Conservation (phyloP, 371 early-diverging fungal species). For the Rhizomucor miehei region DNA sequence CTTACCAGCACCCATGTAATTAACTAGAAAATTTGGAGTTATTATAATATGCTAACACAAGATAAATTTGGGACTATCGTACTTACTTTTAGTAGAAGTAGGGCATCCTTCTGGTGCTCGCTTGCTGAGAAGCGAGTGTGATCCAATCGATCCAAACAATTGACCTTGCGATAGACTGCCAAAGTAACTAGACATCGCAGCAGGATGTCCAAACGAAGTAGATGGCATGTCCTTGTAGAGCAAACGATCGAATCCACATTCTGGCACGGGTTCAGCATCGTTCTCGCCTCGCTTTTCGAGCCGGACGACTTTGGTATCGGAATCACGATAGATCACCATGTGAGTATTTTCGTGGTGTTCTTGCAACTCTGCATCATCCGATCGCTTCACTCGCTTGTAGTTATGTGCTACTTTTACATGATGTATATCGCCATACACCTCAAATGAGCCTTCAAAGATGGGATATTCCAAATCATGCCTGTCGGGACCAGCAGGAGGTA, state of each 20-base stretch:
- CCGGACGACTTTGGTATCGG: slow-evolving; percentile 43
- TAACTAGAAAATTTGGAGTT: slow-evolving; percentile 10
- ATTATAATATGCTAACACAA: background rate
- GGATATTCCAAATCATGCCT: slow-evolving; percentile 38
- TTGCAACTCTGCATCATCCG: slow-evolving; percentile 52
- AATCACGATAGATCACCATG: slow-evolving; percentile 70
- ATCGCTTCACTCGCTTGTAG: slow-evolving; percentile 58
- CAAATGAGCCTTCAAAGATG: slow-evolving; percentile 67
- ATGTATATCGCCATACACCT: slow-evolving; percentile 53
- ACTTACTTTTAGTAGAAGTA: slow-evolving; percentile 37
- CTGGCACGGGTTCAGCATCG: slow-evolving; percentile 6
- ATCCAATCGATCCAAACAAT: background rate
- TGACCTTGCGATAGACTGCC: background rate
- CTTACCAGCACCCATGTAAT: slow-evolving; percentile 29
- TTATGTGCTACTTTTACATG: slow-evolving; percentile 60
- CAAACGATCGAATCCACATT: slow-evolving; percentile 35
- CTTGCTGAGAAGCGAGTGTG: slow-evolving; percentile 17
- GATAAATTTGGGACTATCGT: background rate
- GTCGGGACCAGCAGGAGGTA: background rate
- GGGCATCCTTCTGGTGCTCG: slow-evolving; percentile 42
- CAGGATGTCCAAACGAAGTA: slow-evolving; percentile 2
- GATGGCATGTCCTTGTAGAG: background rate
- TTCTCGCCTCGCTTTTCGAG: slow-evolving; percentile 5
- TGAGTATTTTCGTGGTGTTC: slow-evolving; percentile 17
- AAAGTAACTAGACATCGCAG: background rate